Evolutionary conservation across 495 filamentous ascomycete genomes (phyloP), one percentile per base, ranked within the genome.

Genomic region (Glonium stellatum): DNA sequence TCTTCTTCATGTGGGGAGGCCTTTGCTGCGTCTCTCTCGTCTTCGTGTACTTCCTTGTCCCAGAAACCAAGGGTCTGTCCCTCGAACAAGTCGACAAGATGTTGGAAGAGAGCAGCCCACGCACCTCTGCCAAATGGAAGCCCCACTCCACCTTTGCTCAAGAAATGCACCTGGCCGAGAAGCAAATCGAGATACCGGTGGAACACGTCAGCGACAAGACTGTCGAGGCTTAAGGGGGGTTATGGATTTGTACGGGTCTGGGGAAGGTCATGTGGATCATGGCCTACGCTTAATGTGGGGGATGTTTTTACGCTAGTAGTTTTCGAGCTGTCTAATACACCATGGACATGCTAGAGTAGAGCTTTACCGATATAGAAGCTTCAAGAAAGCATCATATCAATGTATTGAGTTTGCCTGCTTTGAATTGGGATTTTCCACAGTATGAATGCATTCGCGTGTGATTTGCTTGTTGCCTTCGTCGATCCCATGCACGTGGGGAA

Each of bases 1-100:
- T 92, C 66, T 92, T 91, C 78, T 90, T 88, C 74, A 78, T 89
- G 65, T 90, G 87, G 87, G 87, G 86, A 48, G 76, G 76, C 9
- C 83, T 89, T 53, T 90, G 87, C 77, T 76, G 79, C 41, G 55
- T 72, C 59, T 84, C 81, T 64, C 76, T 87, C 59, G 62, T 88
- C 64, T 90, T 84, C 76, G 81, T 85, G 58, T 91, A 85, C 80
- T 86, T 72, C 82, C 78, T 91, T 50, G 79, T 92, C 48, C 85
- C 86, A 55, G 88, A 91, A 78, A 91, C 87, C 73, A 91, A 90
- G 84, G 89, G 88, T 60, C 79, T 95, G 19, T 85, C 87, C 18
- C 87, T 93, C 49, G 89, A 95, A 77, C 88, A 95, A 71, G 87
- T 95, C 67, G 89, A 93, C 76, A 82, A 83, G 75, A 91, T 92